Base-by-base conservation (phyloP, 1,284 basidiomycete genomes). In the Sphaerobolus stellatus region DNA sequence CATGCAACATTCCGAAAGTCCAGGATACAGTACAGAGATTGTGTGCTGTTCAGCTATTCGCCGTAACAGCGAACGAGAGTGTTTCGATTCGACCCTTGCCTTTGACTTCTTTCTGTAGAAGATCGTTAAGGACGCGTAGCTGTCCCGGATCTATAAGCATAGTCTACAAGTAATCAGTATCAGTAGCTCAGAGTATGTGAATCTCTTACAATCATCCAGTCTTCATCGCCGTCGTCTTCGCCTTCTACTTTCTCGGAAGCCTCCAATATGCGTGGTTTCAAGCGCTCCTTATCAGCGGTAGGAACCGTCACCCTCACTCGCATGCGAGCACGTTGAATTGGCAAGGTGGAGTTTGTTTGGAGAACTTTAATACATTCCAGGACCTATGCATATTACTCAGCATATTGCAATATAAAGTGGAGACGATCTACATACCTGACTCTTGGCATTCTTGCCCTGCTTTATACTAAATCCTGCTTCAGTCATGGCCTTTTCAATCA, bases 401-500 rank as follows among this genome's bases (percentile, higher is more conserved):
- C 29, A 20, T 43, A 20, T 4, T 14, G 16, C 41, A 22, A n/a
- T 11, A n/a, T 11, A 4, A 43, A 7, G 14, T 24, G 18, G n/a
- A 45, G 44, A 41, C 47, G 48, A 25, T 41, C 53, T 57, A 56
- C 74, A 38, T 57, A 88, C 88, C 80, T 96, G 94, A 56, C 87
- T 89, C 74, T 99, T 99, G 18, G 94, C 94, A 45, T 83, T 90
- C 76, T 97, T 97, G 56, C 87, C 86, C 27, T 82, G 81, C 66
- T 92, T 91, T 34, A 97, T 88, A 61, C 90, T 94, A 71, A 90
- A 97, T 11, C 95, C 94, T 5, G 93, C 86, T 68, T 98, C 95
- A 24, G 84, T 76, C 93, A 99, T 96, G 0, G 94, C 95, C 73
- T 98, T 99, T 67, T 99, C 97, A 59, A 99, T 93, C 78, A 99